phyloP scores from a whole-genome alignment of 345 rosid genomes.

The Alliaria petiolata region DNA sequence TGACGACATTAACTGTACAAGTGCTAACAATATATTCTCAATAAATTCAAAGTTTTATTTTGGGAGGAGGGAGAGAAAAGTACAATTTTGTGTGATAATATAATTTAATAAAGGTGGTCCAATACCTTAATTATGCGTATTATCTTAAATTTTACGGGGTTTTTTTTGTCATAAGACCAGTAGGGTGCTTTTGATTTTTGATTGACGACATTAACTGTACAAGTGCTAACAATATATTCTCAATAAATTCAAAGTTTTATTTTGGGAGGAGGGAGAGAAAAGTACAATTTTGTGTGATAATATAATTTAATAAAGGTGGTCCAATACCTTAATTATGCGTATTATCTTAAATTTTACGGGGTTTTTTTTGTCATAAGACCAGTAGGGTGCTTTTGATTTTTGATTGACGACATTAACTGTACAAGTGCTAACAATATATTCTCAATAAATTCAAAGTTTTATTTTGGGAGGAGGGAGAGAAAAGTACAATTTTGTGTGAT shows the following conservation, averaged over 20 bases:
- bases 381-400: too few relatives aligned
- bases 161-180: too few relatives aligned
- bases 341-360: too few relatives aligned
- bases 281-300: neutral
- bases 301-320: neutral
- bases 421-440: constrained; percentile 24
- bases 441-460: constrained; percentile 2
- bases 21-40: constrained; percentile 23
- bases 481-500: neutral
- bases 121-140: too few relatives aligned
- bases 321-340: too few relatives aligned
- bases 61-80: constrained; percentile 1
- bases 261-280: neutral
- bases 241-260: constrained; percentile 2
- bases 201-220: too few relatives aligned
- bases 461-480: neutral
- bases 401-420: too few relatives aligned
- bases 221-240: constrained; percentile 24
- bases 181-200: too few relatives aligned
- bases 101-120: neutral
- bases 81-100: neutral
- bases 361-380: too few relatives aligned
- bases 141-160: too few relatives aligned
- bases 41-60: constrained; percentile 1
- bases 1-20: too few relatives aligned